Evolutionary conservation across 805 yeast genomes (phyloP).

Genomic region (Pichia californica): DNA sequence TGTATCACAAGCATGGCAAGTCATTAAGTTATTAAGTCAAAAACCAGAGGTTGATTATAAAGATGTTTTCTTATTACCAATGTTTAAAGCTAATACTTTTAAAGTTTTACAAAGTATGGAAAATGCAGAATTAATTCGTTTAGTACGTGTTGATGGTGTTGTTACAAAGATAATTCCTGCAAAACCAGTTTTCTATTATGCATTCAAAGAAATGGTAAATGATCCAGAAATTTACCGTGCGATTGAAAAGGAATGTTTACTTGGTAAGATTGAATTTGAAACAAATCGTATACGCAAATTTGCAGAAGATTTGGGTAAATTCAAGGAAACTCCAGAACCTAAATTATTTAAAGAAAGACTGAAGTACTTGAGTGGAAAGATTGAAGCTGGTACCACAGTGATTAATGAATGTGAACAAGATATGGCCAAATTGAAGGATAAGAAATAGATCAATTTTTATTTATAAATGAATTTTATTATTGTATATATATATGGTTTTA

Average conservation of each 20-base stretch:
- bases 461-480: too few relatives aligned
- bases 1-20: constrained; percentile 81
- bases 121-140: constrained; percentile 65
- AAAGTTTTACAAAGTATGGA: constrained; percentile 65
- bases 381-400: constrained; percentile 50
- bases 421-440: constrained; percentile 15
- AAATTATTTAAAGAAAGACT: constrained; percentile 57
- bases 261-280: constrained; percentile 51
- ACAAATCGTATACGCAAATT: constrained; percentile 51
- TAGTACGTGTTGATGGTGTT: constrained; percentile 73
- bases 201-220: constrained; percentile 58
- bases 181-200: constrained; percentile 76
- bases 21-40: constrained; percentile 58
- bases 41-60: constrained; percentile 40
- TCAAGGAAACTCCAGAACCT: constrained; percentile 44
- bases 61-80: constrained; percentile 49
- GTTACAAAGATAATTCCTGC: constrained; percentile 64
- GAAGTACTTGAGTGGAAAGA: constrained; percentile 60
- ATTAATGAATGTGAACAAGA: constrained; percentile 43
- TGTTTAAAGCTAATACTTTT: constrained; percentile 52
- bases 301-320: constrained; percentile 66
- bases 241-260: constrained; percentile 58
- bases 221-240: constrained; percentile 52
- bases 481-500: too few relatives aligned
- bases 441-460: neutral